Evolutionary conservation across 169 alveolate species (phyloP).

Genomic region (Plasmodium malariae): DNA sequence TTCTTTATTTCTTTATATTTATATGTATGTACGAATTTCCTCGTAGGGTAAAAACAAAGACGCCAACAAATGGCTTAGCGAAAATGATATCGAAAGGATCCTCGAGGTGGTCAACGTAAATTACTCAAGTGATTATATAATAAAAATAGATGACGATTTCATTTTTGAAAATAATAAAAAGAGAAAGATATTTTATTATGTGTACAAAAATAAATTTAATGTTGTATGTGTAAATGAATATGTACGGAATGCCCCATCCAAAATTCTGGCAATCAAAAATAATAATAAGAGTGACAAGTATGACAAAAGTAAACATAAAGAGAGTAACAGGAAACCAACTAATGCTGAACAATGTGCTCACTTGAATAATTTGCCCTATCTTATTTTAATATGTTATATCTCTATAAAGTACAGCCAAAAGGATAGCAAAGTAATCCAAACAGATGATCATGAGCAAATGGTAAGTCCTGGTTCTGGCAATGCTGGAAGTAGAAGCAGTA

Average conservation of each 20-base stretch:
- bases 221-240: conserved; percentile 10
- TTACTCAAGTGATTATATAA: conserved; percentile 39
- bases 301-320: not conserved
- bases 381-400: conserved; percentile 45
- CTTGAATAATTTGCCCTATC: conserved; percentile 13
- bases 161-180: no score
- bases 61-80: conserved; percentile 38
- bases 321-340: not conserved
- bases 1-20: not conserved
- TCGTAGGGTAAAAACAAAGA: conserved; percentile 26
- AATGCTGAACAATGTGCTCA: not conserved
- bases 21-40: not conserved
- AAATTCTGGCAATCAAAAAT: no score
- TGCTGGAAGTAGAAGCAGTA: not conserved
- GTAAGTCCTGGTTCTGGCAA: not conserved
- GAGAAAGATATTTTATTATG: conserved; percentile 10
- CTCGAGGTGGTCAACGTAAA: conserved; percentile 12
- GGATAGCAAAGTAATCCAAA: not conserved
- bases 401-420: conserved; percentile 2
- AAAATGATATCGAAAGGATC: conserved; percentile 46
- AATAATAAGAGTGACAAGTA: not conserved
- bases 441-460: not conserved
- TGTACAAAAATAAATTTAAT: conserved; percentile 13
- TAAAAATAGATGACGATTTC: conserved; percentile 19
- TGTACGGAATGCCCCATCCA: not conserved